Base-by-base conservation (phyloP, 768 basidiomycete genomes). In the Tephrocybe sp. region DNA sequence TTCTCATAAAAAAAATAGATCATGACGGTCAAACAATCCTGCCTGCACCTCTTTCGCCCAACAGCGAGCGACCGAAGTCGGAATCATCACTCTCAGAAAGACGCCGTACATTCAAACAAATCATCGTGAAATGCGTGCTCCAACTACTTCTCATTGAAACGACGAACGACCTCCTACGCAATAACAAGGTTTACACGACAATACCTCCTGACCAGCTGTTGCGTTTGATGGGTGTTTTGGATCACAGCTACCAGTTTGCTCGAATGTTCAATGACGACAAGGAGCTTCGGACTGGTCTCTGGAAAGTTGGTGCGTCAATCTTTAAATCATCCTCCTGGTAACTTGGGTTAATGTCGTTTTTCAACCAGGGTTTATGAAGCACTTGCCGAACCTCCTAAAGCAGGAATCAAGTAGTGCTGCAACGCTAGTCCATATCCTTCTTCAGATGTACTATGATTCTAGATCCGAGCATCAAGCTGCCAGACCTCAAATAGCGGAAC, bases 121-220 rank as follows among this genome's bases (percentile, higher is more conserved):
- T 99, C 70, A 98, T 99, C 54, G 94, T 98, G 58, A 98, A 98
- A 87, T 99, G 97, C 67, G 97, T 99, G 17, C 80, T 99, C 26
- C 97, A 99, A 61, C 72, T 99, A 17, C 77, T 98, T 48, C 79
- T 99, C 33, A 98, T 99, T 56, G 97, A 99, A 72, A 98, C 92
- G 6, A 96, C 95, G 2, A 94, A 93, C 62, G 97, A 98, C 58
- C 76, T 99, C 19, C 78, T 99, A 30, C 89, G 93, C 53, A 98
- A 96, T 62, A 79, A 92, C 52, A 83, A 88, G 35, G 90, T 99
- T 40, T 98, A 98, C 72, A 79, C 75, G 40, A 92, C 88, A 3
- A 98, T 98, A 60, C 97, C 97, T 33, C 92, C 97, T 0, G 87
- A 92, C 55, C 93, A 98, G 61, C 74, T 99, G 11, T 75, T 99